Conservation (phyloP, 345 rosid species). For the Salix caprea region DNA sequence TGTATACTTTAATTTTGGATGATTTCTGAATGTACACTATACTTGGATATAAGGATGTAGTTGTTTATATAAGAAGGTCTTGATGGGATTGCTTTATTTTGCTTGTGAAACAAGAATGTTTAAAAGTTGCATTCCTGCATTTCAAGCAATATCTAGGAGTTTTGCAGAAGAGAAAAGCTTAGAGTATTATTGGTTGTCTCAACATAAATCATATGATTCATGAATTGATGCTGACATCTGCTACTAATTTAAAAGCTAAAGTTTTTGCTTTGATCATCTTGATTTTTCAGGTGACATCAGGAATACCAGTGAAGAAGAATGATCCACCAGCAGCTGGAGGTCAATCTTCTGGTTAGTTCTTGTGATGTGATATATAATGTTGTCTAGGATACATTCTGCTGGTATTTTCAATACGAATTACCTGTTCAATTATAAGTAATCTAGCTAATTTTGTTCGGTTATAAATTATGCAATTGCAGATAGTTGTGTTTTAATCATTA, state of each 20-base stretch:
- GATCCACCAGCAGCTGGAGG: slow-evolving; percentile 32
- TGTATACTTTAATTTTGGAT: background rate
- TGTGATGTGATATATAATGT: background rate
- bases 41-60: background rate
- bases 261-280: slow-evolving; percentile 6
- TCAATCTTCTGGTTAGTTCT: slow-evolving; percentile 60
- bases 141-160: background rate
- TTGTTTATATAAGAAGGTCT: background rate
- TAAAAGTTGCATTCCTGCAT: background rate
- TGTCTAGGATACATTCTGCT: background rate
- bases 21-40: background rate
- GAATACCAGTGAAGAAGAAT: slow-evolving; percentile 38
- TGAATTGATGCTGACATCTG: background rate
- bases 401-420: background rate
- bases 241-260: background rate
- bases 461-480: background rate
- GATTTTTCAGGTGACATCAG: slow-evolving; percentile 42
- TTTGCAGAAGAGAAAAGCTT: background rate
- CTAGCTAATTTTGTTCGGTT: background rate
- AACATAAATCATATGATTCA: background rate
- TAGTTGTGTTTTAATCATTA: background rate
- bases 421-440: background rate
- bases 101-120: background rate
- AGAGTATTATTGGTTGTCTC: background rate
- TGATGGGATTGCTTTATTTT: background rate